Evolutionary conservation across 2,329 filamentous ascomycete species (phyloP).

Genomic region (Calycina marina): DNA sequence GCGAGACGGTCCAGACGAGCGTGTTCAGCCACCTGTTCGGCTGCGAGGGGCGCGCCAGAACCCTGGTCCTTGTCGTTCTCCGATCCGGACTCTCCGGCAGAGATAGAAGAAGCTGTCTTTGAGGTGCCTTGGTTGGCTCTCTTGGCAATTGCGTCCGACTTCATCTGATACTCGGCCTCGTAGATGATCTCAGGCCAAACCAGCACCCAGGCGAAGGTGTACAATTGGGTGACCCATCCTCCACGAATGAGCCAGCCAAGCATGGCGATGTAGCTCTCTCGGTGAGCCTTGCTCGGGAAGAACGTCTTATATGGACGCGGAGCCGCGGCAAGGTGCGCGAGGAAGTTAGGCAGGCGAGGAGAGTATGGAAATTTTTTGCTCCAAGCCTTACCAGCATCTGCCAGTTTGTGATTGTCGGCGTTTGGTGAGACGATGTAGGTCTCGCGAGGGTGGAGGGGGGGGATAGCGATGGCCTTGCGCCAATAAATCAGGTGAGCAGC

Average conservation of each 20-base stretch:
- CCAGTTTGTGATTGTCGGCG: conserved; percentile 60
- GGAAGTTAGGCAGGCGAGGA: conserved; percentile 70
- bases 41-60: conserved; percentile 26
- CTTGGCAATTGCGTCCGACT: conserved; percentile 34
- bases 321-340: conserved; percentile 66
- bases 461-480: conserved; percentile 82
- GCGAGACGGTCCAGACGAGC: conserved; percentile 46
- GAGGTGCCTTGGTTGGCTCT: conserved; percentile 19
- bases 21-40: conserved; percentile 42
- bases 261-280: conserved; percentile 77
- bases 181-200: conserved; percentile 72
- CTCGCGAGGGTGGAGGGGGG: conserved; percentile 78
- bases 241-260: conserved; percentile 85
- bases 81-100: conserved; percentile 10
- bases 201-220: conserved; percentile 80
- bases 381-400: conserved; percentile 56
- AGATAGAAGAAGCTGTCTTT: conserved; percentile 9
- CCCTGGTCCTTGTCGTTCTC: conserved; percentile 13
- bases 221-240: conserved; percentile 86
- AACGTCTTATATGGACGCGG: conserved; percentile 73
- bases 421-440: conserved; percentile 87
- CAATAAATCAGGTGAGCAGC: conserved; percentile 92
- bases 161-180: conserved; percentile 59
- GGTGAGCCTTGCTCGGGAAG: conserved; percentile 77
- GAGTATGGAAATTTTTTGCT: conserved; percentile 68